Evolutionary conservation across 2,329 filamentous ascomycete genomes (phyloP).

Genomic region (Fusarium sp.): DNA sequence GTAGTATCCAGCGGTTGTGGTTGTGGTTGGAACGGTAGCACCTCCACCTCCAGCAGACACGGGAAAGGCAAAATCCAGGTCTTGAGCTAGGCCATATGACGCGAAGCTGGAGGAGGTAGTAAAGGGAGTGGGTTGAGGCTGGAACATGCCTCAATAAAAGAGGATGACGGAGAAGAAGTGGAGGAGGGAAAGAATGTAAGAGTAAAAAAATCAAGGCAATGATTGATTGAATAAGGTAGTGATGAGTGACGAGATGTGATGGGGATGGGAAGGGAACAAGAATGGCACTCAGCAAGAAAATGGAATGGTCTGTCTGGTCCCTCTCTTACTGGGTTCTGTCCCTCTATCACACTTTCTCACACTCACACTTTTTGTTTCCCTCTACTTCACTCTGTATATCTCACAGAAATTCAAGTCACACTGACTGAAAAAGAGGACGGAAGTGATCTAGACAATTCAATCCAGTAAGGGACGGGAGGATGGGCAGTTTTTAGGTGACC

Average conservation of each 20-base stretch:
- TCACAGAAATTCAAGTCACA: neutral
- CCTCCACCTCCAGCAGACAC: conserved; percentile 45
- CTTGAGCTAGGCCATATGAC: conserved; percentile 54
- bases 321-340: neutral
- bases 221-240: neutral
- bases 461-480: conserved; percentile 16
- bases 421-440: neutral
- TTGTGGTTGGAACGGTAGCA: conserved; percentile 8
- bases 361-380: neutral
- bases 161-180: conserved; percentile 24
- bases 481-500: conserved; percentile 30
- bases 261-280: conserved; percentile 4
- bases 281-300: conserved; percentile 9
- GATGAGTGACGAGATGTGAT: neutral
- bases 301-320: neutral
- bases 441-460: neutral
- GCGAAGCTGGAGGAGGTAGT: conserved; percentile 55
- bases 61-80: conserved; percentile 45
- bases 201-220: conserved; percentile 24
- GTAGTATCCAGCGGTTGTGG: neutral
- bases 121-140: conserved; percentile 63
- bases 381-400: neutral
- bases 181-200: conserved; percentile 5
- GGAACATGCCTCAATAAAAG: conserved; percentile 60
- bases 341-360: neutral